Conservation (phyloP, 2,329 filamentous ascomycete species). For the Xylaria sp. region DNA sequence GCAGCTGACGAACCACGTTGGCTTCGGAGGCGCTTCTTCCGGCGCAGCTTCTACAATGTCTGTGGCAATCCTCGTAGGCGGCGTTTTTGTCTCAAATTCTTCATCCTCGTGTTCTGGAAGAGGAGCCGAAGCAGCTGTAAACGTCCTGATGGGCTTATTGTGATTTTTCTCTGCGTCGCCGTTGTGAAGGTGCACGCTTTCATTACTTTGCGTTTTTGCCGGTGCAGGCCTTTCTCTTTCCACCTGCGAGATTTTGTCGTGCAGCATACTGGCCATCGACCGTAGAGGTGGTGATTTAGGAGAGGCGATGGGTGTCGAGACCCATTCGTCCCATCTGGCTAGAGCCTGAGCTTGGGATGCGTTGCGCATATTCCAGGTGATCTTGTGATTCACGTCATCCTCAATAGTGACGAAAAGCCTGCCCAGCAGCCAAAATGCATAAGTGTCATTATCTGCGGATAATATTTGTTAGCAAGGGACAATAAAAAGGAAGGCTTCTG, state of each 20-base stretch:
- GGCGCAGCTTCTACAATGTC: conserved; percentile 21
- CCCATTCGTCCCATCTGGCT: conserved; percentile 44
- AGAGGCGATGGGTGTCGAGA: conserved; percentile 37
- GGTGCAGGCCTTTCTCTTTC: conserved; percentile 9
- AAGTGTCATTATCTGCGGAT: conserved; percentile 44
- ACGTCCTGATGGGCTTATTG: conserved; percentile 19
- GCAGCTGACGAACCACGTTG: conserved; percentile 42
- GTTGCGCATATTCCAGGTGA: conserved; percentile 46
- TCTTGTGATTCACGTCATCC: conserved; percentile 40
- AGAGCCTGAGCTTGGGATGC: conserved; percentile 39
- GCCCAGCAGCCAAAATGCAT: conserved; percentile 44
- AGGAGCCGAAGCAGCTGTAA: conserved; percentile 14
- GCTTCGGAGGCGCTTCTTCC: conserved; percentile 38
- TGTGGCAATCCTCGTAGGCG: conserved; percentile 26
- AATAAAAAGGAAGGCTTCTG: not conserved
- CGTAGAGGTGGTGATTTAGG: conserved; percentile 6
- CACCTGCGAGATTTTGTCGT: not conserved
- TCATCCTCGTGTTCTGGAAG: not conserved
- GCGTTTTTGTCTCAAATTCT: not conserved
- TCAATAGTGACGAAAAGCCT: conserved; percentile 41
- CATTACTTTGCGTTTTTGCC: not conserved
- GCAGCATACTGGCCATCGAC: conserved; percentile 19
- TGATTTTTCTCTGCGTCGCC: not conserved
- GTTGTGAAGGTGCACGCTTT: conserved; percentile 6
- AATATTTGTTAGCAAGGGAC: not conserved